phyloP scores from a whole-genome alignment of 139 green algal genomes.

The Asterochloris erici region DNA sequence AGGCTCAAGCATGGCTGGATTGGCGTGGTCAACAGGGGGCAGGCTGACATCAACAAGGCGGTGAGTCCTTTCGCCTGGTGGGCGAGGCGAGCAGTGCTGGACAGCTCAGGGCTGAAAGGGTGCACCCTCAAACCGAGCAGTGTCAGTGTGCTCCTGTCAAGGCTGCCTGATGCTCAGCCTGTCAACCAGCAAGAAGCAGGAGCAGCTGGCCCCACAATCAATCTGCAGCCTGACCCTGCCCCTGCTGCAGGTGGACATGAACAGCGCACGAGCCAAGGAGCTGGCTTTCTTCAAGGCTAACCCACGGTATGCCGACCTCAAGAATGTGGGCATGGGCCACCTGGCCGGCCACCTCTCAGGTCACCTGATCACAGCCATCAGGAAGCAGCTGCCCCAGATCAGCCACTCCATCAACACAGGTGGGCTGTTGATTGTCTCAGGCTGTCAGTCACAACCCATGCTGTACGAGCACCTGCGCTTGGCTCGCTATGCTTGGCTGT shows the following conservation, averaged over 20 bases:
- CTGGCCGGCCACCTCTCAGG: slow-evolving; percentile 74
- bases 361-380: slow-evolving; percentile 78
- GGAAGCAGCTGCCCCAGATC: slow-evolving; percentile 83
- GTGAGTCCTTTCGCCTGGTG: neutral
- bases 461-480: neutral
- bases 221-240: neutral
- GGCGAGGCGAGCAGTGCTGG: neutral
- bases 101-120: neutral
- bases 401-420: slow-evolving; percentile 66
- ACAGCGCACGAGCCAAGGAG: slow-evolving; percentile 61
- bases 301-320: slow-evolving; percentile 39
- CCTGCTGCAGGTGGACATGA: slow-evolving; percentile 61
- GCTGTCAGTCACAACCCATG: neutral
- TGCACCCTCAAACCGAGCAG: neutral
- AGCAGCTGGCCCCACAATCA: neutral
- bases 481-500: neutral
- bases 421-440: neutral
- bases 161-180: too few relatives aligned
- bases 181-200: too few relatives aligned
- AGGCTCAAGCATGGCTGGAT: slow-evolving; percentile 88
- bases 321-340: slow-evolving; percentile 71
- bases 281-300: slow-evolving; percentile 81
- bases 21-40: slow-evolving; percentile 88
- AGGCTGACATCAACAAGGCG: slow-evolving; percentile 87
- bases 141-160: neutral